These are phyloP conservation scores for Aspergillus pseudoglaucus DNA, from an alignment of 2,329 filamentous ascomycete genomes.

Conservation along the genomic window DNA sequence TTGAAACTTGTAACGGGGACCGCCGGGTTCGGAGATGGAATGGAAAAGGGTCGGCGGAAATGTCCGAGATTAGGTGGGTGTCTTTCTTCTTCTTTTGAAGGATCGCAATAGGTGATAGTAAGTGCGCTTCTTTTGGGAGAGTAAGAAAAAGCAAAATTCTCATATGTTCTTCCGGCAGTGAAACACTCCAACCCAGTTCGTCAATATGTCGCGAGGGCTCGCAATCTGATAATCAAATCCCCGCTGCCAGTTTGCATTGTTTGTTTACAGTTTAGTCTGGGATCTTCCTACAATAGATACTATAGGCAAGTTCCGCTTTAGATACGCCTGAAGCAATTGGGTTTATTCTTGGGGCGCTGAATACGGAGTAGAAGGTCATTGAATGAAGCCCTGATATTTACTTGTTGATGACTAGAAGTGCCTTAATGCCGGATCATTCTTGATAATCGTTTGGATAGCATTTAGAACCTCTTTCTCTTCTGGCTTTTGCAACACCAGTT, in stretches of 20 bases:
- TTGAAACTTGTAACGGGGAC: conserved; percentile 15
- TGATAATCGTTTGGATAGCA: too few relatives aligned
- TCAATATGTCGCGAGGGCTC: not conserved
- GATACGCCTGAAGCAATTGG: not conserved
- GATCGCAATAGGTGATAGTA: not conserved
- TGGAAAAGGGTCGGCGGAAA: not conserved
- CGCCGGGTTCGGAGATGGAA: conserved; percentile 29
- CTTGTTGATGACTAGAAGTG: too few relatives aligned
- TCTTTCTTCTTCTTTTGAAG: not conserved
- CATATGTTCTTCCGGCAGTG: too few relatives aligned
- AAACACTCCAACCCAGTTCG: not conserved
- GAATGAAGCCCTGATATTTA: too few relatives aligned
- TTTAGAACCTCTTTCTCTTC: too few relatives aligned
- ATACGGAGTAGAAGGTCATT: too few relatives aligned
- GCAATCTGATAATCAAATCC: conserved; percentile 1
- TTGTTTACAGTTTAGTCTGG: conserved; percentile 1
- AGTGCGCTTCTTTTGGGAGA: too few relatives aligned
- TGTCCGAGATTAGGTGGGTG: not conserved
- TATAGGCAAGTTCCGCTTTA: not conserved
- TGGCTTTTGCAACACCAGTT: too few relatives aligned
- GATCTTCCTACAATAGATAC: not conserved
- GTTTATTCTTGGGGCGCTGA: too few relatives aligned
- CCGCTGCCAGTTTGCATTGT: conserved; percentile 6
- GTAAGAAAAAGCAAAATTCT: not conserved
- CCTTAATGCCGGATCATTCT: too few relatives aligned